phyloP scores from a whole-genome alignment of 768 basidiomycete species.

The Lyophyllum decastes region DNA sequence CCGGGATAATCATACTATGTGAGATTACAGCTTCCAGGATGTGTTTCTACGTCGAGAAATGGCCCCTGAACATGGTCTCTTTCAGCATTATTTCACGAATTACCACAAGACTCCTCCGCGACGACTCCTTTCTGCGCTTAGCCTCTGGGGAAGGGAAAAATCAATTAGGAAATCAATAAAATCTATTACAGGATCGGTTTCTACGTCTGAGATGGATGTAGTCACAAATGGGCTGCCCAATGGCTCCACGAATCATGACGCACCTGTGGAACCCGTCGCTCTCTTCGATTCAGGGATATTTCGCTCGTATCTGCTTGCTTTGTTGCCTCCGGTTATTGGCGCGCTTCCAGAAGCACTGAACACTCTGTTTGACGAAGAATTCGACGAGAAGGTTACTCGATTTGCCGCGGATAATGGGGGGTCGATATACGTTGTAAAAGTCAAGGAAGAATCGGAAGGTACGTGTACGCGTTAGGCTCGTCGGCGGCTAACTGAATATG shows the following conservation, averaged over 20 bases:
- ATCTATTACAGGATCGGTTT: slow-evolving; percentile 9
- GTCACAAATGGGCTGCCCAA: slow-evolving; percentile 27
- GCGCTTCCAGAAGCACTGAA: slow-evolving; percentile 65
- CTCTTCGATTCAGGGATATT: slow-evolving; percentile 74
- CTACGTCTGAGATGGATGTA: slow-evolving; percentile 23
- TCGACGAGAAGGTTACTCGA: slow-evolving; percentile 71
- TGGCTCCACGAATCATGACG: slow-evolving; percentile 26
- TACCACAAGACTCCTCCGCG: slow-evolving; percentile 27
- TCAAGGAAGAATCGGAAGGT: slow-evolving; percentile 77
- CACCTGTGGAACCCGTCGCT: slow-evolving; percentile 26
- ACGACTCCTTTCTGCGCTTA: slow-evolving; percentile 17
- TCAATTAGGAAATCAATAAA: slow-evolving; percentile 13
- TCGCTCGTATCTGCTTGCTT: slow-evolving; percentile 64
- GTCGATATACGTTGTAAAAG: slow-evolving; percentile 82
- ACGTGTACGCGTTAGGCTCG: slow-evolving; percentile 18
- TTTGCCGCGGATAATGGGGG: slow-evolving; percentile 78
- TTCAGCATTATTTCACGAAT: slow-evolving; percentile 29
- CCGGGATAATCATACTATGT: slow-evolving; percentile 13
- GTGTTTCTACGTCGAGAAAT: slow-evolving; percentile 10
- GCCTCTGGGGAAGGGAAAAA: slow-evolving; percentile 18
- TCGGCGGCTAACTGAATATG: slow-evolving; percentile 12
- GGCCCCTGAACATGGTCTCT: slow-evolving; percentile 21
- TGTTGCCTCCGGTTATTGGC: slow-evolving; percentile 85
- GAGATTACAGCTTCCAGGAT: slow-evolving; percentile 8
- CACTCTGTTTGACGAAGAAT: slow-evolving; percentile 68